Evolutionary conservation across 331 rosid species (phyloP), one percentile per base, ranked within the genome.

Genomic region (Stylosanthes scabra): DNA sequence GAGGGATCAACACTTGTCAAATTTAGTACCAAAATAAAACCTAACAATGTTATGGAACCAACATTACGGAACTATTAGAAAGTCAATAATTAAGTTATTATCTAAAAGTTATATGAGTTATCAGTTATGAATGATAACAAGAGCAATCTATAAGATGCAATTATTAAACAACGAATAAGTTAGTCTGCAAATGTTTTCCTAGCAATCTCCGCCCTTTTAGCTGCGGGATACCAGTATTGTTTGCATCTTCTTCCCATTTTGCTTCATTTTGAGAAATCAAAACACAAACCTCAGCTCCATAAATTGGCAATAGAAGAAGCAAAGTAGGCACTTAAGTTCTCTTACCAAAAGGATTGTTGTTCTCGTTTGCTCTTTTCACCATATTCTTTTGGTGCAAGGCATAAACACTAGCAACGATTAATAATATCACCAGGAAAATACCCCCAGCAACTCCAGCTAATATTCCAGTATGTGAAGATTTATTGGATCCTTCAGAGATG

Each of bases 361-460:
- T 65, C 74, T 60, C 68, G 29, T 51, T 70, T 44, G 82, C 77
- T 75, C 10, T 68, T 78, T 65, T 68, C 12, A 83, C 90, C 63
- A 51, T 74, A 28, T 69, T 90, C 90, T 81, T 93, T 67, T 74
- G 88, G 73, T 39, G 72, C 67, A 85, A 63, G 75, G 81, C 91
- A 82, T 81, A 90, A 71, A 70, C 60, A 45, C 80, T 83, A 42
- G 79, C 78, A 77, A 87, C 72, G 59, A 81, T 64, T 55, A 87
- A 25, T 12, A 83, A 52, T 15, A 87, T 39, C 71, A 88, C 8
- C 15, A 90, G 75, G 52, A 80, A 70, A 20, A 76, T 61, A 79
- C 90, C 84, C 34, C 96, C 93, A 68, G 11, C 75, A 31, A 81
- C 89, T 70, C 95, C 96, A 76, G 82, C 76, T 75, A 81, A 78